Conservation (phyloP, 768 basidiomycete genomes). For the Boletales sp. region DNA sequence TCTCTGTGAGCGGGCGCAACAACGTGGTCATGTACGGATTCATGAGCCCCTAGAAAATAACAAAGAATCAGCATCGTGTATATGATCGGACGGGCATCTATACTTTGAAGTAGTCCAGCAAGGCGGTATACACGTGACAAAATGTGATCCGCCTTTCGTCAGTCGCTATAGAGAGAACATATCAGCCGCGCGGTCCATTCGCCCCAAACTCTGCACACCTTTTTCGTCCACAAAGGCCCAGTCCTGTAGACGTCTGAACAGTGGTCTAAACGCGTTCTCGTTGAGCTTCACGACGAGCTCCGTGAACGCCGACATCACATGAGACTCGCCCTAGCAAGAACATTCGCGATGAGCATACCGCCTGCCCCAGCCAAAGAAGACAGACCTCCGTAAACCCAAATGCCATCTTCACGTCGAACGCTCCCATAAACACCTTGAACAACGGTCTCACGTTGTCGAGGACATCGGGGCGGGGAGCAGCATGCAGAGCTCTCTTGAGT, state of each 20-base stretch:
- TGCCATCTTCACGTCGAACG: slow-evolving; percentile 53
- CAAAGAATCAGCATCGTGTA: neutral
- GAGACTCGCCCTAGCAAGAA: slow-evolving; percentile 44
- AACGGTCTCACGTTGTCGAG: slow-evolving; percentile 60
- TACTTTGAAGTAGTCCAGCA: slow-evolving; percentile 90
- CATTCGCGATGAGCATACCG: neutral
- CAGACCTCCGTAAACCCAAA: slow-evolving; percentile 29
- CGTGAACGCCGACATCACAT: slow-evolving; percentile 69
- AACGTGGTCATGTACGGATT: slow-evolving; percentile 87
- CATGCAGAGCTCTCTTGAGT: slow-evolving; percentile 60
- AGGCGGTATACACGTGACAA: slow-evolving; percentile 63
- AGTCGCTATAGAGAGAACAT: slow-evolving; percentile 13
- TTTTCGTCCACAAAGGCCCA: slow-evolving; percentile 78
- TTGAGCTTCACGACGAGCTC: slow-evolving; percentile 92
- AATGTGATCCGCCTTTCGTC: slow-evolving; percentile 64
- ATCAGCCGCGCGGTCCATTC: neutral
- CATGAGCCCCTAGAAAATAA: slow-evolving; percentile 63
- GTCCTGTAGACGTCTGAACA: slow-evolving; percentile 89
- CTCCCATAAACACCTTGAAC: slow-evolving; percentile 78
- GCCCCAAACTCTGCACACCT: slow-evolving; percentile 32
- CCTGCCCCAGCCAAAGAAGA: neutral
- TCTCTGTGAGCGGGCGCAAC: slow-evolving; percentile 60
- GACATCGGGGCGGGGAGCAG: slow-evolving; percentile 60
- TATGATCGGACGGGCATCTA: slow-evolving; percentile 6
- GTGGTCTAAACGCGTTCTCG: slow-evolving; percentile 84